Evolutionary conservation across 2,329 filamentous ascomycete genomes (phyloP), one percentile per base, ranked within the genome.

Genomic region (Aspergillus uvarum): DNA sequence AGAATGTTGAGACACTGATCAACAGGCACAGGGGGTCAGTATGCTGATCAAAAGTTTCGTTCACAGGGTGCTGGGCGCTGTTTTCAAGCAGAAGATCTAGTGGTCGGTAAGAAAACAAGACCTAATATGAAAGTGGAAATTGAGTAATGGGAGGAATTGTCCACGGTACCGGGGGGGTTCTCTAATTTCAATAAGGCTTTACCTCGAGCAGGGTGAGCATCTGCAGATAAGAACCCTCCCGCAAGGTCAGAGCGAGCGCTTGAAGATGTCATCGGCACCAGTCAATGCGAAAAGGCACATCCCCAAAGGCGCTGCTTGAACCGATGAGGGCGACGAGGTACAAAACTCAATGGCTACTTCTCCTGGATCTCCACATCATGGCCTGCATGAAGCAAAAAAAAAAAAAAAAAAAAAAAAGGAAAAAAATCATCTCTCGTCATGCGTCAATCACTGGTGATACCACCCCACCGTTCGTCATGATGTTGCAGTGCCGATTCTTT

Each of bases 391-490:
- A 22, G n/a, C n/a, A 22, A 22, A 22, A 22, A 3, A 3, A 29
- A 7, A 8, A 2, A 22, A 22, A 22, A 22, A 22, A 22, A 22
- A 22, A 3, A 3, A 29, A 7, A 8, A 2, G 3, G 3, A 26
- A 26, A 26, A 55, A 54, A 55, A 35, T 55, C 31, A 24, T 21
- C 24, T 29, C 22, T 53, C 51, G 32, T 35, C 21, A 35, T 14
- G 31, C 26, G 26, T 32, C 44, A 29, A 19, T 10, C 35, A 47
- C n/a, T 48, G 16, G 42, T 16, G 16, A 48, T 26, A 5, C 19
- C 32, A 26, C 59, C 63, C 63, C 61, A 65, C 63, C 21, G 61
- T 62, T 63, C 62, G 58, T 63, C 59, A 52, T 55, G 52, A 51
- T 51, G 62, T 64, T 65, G 56, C 62, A 62, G 53, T 47, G 11